Percentiles rank a stretch among this genome's conserved stretches.
phyloP scores from a whole-genome alignment of 805 yeast genomes.

The Candida vaughaniae region DNA sequence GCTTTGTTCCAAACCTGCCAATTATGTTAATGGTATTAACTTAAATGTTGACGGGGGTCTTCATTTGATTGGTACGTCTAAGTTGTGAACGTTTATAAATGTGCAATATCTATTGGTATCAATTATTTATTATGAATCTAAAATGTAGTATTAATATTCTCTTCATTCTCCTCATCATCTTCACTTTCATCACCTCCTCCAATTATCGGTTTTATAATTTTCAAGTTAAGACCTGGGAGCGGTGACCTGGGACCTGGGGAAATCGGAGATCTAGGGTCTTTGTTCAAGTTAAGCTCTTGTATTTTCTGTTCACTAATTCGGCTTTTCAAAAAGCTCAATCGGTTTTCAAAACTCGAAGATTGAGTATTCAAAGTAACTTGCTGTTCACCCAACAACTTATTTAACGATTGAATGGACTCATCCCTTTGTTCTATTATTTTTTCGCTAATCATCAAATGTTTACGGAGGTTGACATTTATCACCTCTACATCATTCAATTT shows the following conservation, averaged over 20 bases:
- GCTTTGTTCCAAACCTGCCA: constrained; percentile 52
- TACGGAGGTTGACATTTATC: constrained; percentile 57
- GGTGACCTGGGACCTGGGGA: constrained; percentile 20
- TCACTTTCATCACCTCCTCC: constrained; percentile 41
- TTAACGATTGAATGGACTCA: constrained; percentile 54
- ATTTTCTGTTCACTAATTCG: constrained; percentile 5
- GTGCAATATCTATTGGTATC: not conserved
- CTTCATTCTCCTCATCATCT: constrained; percentile 8
- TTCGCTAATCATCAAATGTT: constrained; percentile 54
- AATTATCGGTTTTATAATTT: constrained; percentile 61
- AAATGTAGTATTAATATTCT: constrained; percentile 1
- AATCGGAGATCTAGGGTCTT: not conserved
- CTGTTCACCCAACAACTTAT: constrained; percentile 49
- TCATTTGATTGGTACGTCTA: constrained; percentile 31
- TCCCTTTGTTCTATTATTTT: constrained; percentile 58
- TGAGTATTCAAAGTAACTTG: constrained; percentile 49
- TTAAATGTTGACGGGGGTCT: constrained; percentile 65
- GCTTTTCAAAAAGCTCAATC: constrained; percentile 21
- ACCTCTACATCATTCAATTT: constrained; percentile 60
- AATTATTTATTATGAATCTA: not conserved
- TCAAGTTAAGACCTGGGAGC: constrained; percentile 51
- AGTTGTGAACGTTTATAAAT: constrained; percentile 5
- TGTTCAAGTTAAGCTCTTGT: constrained; percentile 1
- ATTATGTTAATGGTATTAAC: constrained; percentile 60
- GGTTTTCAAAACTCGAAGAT: constrained; percentile 47